These are phyloP conservation scores for Tolypocladium album DNA, from an alignment of 2,329 filamentous ascomycete species.

Conservation along the genomic window DNA sequence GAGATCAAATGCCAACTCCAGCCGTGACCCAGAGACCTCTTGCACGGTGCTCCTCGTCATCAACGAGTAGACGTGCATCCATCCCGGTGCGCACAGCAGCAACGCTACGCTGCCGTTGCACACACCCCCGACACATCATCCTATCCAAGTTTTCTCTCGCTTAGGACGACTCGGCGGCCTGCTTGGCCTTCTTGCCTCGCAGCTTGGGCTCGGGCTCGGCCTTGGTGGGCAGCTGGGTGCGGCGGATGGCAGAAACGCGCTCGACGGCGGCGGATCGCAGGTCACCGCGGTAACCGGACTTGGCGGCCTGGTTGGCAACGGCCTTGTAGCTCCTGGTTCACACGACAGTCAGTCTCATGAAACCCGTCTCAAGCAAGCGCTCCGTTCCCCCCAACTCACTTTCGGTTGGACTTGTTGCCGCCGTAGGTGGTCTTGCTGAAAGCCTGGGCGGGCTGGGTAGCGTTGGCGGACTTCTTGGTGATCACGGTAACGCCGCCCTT, in stretches of 20 bases:
- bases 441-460: constrained; percentile 62
- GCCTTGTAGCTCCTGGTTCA: constrained; percentile 69
- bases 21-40: constrained; percentile 7
- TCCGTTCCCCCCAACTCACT: constrained; percentile 27
- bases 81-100: background rate
- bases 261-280: constrained; percentile 69
- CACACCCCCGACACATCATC: background rate
- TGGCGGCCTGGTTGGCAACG: constrained; percentile 73
- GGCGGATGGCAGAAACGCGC: constrained; percentile 77
- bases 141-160: background rate
- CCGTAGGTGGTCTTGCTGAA: constrained; percentile 58
- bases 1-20: constrained; percentile 10
- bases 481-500: constrained; percentile 72
- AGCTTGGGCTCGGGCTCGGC: constrained; percentile 61
- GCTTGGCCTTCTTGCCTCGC: constrained; percentile 69
- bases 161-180: constrained; percentile 42
- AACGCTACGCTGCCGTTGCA: background rate
- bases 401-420: constrained; percentile 64
- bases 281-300: constrained; percentile 75
- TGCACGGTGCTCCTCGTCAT: constrained; percentile 1
- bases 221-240: constrained; percentile 71
- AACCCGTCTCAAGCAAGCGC: background rate
- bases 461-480: constrained; percentile 70
- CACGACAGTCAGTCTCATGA: constrained; percentile 9
- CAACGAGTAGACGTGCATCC: background rate